phyloP scores from a whole-genome alignment of 1,139 yeast species.

The Geotrichum bryndzae region DNA sequence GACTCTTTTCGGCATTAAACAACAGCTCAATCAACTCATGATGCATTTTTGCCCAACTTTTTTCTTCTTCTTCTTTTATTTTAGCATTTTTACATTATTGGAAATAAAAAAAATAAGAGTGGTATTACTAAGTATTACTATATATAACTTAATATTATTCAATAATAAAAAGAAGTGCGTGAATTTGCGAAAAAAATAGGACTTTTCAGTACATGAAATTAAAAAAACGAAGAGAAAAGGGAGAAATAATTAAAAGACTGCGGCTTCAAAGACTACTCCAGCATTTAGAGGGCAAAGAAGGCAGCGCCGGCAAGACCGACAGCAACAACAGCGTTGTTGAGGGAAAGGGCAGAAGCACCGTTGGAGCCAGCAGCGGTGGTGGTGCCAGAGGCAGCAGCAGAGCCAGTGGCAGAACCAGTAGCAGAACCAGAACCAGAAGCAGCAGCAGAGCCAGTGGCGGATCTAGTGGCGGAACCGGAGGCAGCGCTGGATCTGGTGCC shows the following conservation, averaged over 20 bases:
- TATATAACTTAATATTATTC: background rate
- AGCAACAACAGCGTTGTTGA: slow-evolving; percentile 20
- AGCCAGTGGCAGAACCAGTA: slow-evolving; percentile 17
- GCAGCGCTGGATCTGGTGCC: slow-evolving; percentile 18
- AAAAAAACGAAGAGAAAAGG: background rate
- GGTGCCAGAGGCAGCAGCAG: slow-evolving; percentile 24
- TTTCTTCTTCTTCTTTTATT: too few relatives aligned
- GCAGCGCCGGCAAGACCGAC: slow-evolving; percentile 23
- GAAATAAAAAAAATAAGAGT: too few relatives aligned
- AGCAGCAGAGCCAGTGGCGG: slow-evolving; percentile 25
- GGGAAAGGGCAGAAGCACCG: slow-evolving; percentile 10
- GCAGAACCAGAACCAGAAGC: slow-evolving; percentile 30
- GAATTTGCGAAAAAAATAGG: background rate
- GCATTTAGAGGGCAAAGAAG: slow-evolving; percentile 7
- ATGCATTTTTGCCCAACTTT: too few relatives aligned
- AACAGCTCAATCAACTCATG: too few relatives aligned
- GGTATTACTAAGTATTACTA: too few relatives aligned
- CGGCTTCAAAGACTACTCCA: background rate
- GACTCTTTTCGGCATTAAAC: too few relatives aligned
- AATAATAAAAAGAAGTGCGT: background rate
- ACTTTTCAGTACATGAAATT: background rate
- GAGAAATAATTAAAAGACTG: background rate
- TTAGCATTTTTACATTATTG: too few relatives aligned
- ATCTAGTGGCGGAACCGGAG: slow-evolving; percentile 23
- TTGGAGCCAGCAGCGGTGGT: slow-evolving; percentile 15